Percentiles rank a stretch among this genome's conserved stretches.
These are phyloP conservation scores for Clonostachys rhizophaga DNA, from an alignment of 2,329 filamentous ascomycete species.

Conservation along the genomic window DNA sequence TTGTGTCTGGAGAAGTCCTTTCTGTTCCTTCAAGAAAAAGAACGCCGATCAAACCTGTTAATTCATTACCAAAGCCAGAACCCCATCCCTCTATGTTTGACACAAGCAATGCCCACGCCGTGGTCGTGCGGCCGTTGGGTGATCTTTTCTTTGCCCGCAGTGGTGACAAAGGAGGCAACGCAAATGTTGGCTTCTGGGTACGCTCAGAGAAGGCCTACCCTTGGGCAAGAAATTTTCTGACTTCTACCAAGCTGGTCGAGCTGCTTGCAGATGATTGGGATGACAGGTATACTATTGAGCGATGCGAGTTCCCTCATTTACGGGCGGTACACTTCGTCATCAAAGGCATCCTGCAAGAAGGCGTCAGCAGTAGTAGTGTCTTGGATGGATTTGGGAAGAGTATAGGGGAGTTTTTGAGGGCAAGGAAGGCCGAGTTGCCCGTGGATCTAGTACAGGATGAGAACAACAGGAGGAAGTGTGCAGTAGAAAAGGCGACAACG, in stretches of 20 bases:
- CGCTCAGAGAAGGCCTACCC: conserved; percentile 29
- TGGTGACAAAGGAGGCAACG: conserved; percentile 25
- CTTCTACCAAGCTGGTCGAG: conserved; percentile 21
- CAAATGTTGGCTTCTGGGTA: conserved; percentile 26
- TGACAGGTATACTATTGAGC: conserved; percentile 28
- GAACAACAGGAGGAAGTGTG: conserved; percentile 5
- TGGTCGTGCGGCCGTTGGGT: conserved; percentile 14
- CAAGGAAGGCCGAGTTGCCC: conserved; percentile 18
- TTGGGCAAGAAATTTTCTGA: conserved; percentile 33
- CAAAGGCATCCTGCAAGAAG: conserved; percentile 34
- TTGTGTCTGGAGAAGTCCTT: conserved; percentile 7
- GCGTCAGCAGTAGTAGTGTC: conserved; percentile 39
- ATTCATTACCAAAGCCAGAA: neutral
- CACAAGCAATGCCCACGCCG: neutral
- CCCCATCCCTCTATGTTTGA: neutral
- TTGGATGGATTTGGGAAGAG: conserved; percentile 47
- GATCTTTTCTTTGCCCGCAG: conserved; percentile 20
- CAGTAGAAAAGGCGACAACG: too few species aligned
- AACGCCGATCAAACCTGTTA: neutral
- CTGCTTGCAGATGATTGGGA: conserved; percentile 38
- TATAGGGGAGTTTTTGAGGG: conserved; percentile 41
- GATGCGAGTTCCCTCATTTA: conserved; percentile 37
- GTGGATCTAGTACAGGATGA: conserved; percentile 11
- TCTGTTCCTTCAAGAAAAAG: neutral
- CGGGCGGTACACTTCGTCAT: conserved; percentile 39